Evolutionary conservation across 2,329 filamentous ascomycete genomes (phyloP), one percentile per base, ranked within the genome.

Genomic region (Pseudogymnoascus sp.): DNA sequence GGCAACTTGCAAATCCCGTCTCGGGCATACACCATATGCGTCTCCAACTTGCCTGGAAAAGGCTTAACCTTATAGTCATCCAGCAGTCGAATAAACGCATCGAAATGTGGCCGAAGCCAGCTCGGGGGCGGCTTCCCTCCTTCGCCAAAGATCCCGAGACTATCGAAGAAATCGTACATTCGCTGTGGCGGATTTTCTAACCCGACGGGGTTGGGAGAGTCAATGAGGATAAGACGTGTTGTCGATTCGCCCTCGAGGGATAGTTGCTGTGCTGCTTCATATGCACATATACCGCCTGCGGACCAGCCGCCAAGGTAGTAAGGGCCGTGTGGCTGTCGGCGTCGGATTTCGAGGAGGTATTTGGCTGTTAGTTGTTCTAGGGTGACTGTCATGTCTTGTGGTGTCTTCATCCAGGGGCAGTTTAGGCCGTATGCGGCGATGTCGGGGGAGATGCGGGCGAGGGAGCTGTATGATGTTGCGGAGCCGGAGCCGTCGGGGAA

Each of bases 231-330:
- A 4, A 80, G 68, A 8, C 72, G 71, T 10, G 72, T 70, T 23
- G 78, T 74, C 23, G 66, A 67, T 62, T 78, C 75, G 11, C 74
- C 75, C 23, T 73, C 69, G 25, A 72, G 68, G 28, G 75, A 71
- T 5, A 80, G 69, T 23, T 75, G 71, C 16, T 74, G 72, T 67
- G 77, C 76, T 3, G 75, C 76, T 62, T 78, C 75, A 65, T 76
- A 82, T 21, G 80, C 79, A 63, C 77, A 77, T 62, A 80, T 78
- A 7, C 80, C 80, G 50, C 81, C 82, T 7, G 79, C 80, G 10
- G 79, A 83, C 80, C 80, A 83, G 33, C 82, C 82, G 53, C 78
- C 79, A 0, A 82, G 72, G 63, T 77, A 74, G 68, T 81, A 82
- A 2, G 78, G 77, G 0, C 78, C 77, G 11, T 73, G 72, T 4